phyloP scores from a whole-genome alignment of 2,329 filamentous ascomycete genomes.

The Ophiosphaerella herpotricha region DNA sequence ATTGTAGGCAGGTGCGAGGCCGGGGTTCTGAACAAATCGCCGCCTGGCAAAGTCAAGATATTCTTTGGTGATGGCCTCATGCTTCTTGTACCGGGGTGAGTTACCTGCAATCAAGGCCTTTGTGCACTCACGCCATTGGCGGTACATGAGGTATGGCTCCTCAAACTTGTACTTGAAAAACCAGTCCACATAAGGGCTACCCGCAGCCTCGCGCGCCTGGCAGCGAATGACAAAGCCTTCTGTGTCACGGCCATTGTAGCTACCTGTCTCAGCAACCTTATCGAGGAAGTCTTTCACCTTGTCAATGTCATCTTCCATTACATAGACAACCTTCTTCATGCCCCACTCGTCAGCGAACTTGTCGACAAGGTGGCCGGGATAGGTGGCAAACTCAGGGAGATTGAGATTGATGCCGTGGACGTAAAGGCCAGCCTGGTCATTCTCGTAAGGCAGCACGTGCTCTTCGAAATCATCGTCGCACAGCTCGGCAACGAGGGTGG shows the following conservation, averaged over 20 bases:
- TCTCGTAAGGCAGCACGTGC: constrained; percentile 88
- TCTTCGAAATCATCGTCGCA: constrained; percentile 97
- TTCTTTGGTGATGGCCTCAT: constrained; percentile 85
- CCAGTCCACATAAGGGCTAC: constrained; percentile 78
- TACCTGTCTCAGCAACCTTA: constrained; percentile 81
- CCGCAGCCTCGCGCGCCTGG: constrained; percentile 62
- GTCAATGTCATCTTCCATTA: constrained; percentile 74
- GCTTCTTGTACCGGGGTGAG: constrained; percentile 80
- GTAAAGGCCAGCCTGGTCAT: constrained; percentile 85
- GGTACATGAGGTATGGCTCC: constrained; percentile 97
- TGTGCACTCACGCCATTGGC: constrained; percentile 97
- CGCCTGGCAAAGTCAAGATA: constrained; percentile 82
- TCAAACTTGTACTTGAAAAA: constrained; percentile 99
- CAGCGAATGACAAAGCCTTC: constrained; percentile 97
- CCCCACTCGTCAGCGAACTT: constrained; percentile 91
- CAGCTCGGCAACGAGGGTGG: constrained; percentile 92
- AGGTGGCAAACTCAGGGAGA: constrained; percentile 86
- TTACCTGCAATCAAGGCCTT: constrained; percentile 81
- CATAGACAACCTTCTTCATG: constrained; percentile 84
- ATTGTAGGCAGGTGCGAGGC: constrained; percentile 73
- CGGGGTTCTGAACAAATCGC: constrained; percentile 70
- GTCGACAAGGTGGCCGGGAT: constrained; percentile 81
- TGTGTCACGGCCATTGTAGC: constrained; percentile 87
- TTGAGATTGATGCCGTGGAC: constrained; percentile 97
- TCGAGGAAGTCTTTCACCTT: constrained; percentile 83